Conservation (phyloP, 2,329 filamentous ascomycete species). For the Nothomitra cinnamomea region DNA sequence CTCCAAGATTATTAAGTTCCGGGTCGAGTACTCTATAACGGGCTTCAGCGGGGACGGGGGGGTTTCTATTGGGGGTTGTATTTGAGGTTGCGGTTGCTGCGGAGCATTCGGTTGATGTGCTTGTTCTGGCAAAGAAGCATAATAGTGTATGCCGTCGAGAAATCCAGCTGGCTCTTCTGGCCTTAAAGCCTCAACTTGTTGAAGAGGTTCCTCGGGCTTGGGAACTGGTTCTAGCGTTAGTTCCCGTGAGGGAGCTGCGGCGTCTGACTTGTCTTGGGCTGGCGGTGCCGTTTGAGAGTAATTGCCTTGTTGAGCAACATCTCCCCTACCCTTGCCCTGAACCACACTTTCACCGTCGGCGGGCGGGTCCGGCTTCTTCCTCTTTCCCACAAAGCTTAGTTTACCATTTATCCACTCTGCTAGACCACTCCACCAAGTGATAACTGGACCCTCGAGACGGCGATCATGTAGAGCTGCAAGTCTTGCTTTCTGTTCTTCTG, state of each 20-base stretch:
- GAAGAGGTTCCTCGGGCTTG: neutral
- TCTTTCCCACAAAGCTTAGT: conserved; percentile 45
- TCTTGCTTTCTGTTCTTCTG: conserved; percentile 66
- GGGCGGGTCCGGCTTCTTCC: neutral
- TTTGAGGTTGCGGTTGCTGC: neutral
- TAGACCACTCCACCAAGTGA: conserved; percentile 87
- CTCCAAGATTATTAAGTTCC: conserved; percentile 41
- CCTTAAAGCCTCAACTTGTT: neutral
- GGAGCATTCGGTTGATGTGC: conserved; percentile 4
- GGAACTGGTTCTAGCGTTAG: conserved; percentile 1
- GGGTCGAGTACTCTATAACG: conserved; percentile 29
- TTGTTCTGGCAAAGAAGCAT: conserved; percentile 18
- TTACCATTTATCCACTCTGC: conserved; percentile 65
- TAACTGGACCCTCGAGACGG: conserved; percentile 72
- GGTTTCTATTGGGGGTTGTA: conserved; percentile 1
- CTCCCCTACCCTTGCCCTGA: neutral
- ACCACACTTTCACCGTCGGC: neutral
- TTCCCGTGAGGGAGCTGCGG: neutral
- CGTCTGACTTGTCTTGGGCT: neutral
- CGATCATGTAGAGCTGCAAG: conserved; percentile 78
- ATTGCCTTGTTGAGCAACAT: neutral
- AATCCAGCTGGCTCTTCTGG: conserved; percentile 18
- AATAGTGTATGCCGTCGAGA: conserved; percentile 27
- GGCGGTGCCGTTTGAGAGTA: neutral
- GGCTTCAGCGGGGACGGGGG: conserved; percentile 20